Evolutionary conservation across 192 early-diverging fungal species (phyloP), one percentile per base, ranked within the genome.

Genomic region (Backusella westeae): DNA sequence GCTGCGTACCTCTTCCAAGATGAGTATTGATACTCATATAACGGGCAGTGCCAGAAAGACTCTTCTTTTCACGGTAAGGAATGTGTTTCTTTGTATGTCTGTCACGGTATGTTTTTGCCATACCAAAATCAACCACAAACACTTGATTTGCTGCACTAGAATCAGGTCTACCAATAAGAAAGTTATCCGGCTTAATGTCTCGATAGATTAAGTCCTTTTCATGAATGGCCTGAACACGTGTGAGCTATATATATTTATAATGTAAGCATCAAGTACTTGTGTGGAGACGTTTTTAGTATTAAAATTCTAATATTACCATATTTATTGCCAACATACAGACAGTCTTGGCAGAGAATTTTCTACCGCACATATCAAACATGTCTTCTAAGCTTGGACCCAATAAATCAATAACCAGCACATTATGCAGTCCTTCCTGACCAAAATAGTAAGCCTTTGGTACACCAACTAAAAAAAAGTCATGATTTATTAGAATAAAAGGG

Each of bases 11-110:
- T 86, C 96, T 85, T 35, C 97, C 97, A 29, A 97, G 87, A 80
- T 99, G 97, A 21, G 97, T 99, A 84, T 99, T 96, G 78, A 98
- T 97, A 79, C 91, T 93, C 96, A 97, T 97, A 84, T 99, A 99
- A 66, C 97, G 92, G 10, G 97, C 97, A 35, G 97, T 99, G 52
- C 97, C 97, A 65, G 92, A 93, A 38, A 99, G 85, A 78, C 89
- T 91, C 87, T 96, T 97, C 73, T 95, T 91, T 87, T 99, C 97
- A 52, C 95, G 87, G 83, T 96, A 99, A 67, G 97, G 96, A 78
- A 99, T 99, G 87, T 99, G 97, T 79, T 94, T 89, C 80, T 94
- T 93, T 35, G 96, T 98, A 77, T 92, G 93, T 49, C 95, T 94
- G 82, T 99, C 97, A 39, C 96, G 89, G 77, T 96, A 99, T 81